phyloP scores from a whole-genome alignment of 73 alveolate genomes.

The Breviolum minutum region DNA sequence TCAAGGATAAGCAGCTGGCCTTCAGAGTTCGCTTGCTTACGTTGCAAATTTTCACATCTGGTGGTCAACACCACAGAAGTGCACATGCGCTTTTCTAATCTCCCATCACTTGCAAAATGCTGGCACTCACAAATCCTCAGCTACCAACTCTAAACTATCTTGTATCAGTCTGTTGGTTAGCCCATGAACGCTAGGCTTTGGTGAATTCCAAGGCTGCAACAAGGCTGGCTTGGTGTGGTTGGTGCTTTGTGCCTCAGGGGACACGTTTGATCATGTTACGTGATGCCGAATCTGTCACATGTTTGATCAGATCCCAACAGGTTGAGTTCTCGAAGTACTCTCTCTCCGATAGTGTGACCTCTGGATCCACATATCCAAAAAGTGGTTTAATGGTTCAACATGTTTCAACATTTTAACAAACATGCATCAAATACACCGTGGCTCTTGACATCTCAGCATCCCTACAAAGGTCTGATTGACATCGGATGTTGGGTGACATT shows the following conservation, averaged over 20 bases:
- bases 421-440: neutral
- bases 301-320: neutral
- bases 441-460: neutral
- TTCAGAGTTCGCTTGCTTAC: neutral
- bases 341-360: constrained; percentile 70
- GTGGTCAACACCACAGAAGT: neutral
- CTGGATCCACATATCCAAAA: neutral
- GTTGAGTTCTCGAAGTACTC: constrained; percentile 72
- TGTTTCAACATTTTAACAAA: neutral
- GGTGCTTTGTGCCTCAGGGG: constrained; percentile 27
- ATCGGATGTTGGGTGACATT: constrained; percentile 73
- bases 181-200: neutral
- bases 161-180: neutral
- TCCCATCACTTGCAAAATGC: too few species aligned
- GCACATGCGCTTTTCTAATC: too few species aligned
- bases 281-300: too few species aligned
- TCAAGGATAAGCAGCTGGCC: constrained; percentile 91
- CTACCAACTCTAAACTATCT: too few species aligned
- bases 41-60: neutral
- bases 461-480: constrained; percentile 61
- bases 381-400: neutral
- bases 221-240: constrained; percentile 29
- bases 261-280: neutral
- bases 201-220: neutral
- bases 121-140: too few species aligned